phyloP scores from a whole-genome alignment of 2,329 filamentous ascomycete species.

The Alternaria arbusti region DNA sequence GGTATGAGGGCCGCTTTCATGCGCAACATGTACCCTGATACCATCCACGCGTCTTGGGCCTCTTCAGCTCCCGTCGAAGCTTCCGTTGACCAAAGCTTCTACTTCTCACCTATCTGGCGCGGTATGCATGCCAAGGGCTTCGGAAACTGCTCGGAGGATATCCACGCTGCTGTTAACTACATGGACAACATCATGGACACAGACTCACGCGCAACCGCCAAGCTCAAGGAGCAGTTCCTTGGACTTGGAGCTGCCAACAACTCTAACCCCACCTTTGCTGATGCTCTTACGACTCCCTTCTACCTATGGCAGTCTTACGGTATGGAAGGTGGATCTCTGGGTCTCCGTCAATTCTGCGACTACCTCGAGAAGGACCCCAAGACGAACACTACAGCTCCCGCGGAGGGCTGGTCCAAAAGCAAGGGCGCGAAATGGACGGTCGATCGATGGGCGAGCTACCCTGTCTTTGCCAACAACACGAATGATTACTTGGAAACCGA shows the following conservation, averaged over 20 bases:
- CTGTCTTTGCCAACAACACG: constrained; percentile 45
- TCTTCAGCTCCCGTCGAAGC: constrained; percentile 54
- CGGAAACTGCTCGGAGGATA: constrained; percentile 58
- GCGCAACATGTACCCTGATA: constrained; percentile 48
- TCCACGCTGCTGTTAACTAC: constrained; percentile 56
- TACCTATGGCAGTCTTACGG: constrained; percentile 55
- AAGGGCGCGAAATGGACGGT: constrained; percentile 52
- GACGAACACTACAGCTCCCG: constrained; percentile 45
- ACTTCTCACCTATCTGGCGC: constrained; percentile 58
- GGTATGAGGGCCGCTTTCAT: constrained; percentile 50
- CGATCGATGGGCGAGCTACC: constrained; percentile 52
- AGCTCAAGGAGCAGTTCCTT: constrained; percentile 58
- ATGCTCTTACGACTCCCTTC: constrained; percentile 51
- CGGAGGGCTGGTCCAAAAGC: constrained; percentile 50
- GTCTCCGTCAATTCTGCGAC: constrained; percentile 54
- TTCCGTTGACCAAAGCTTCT: constrained; percentile 57
- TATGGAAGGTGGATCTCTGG: constrained; percentile 42
- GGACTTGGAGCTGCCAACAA: constrained; percentile 55
- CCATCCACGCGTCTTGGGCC: constrained; percentile 46
- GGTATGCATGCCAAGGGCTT: constrained; percentile 52
- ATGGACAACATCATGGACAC: constrained; percentile 56
- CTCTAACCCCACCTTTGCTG: constrained; percentile 56
- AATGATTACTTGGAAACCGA: constrained; percentile 51
- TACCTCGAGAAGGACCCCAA: constrained; percentile 54
- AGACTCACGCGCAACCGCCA: constrained; percentile 41